Evolutionary conservation across 208 protist genomes (phyloP), one percentile per base, ranked within the genome.

Genomic region (Leptomonas seymouri): DNA sequence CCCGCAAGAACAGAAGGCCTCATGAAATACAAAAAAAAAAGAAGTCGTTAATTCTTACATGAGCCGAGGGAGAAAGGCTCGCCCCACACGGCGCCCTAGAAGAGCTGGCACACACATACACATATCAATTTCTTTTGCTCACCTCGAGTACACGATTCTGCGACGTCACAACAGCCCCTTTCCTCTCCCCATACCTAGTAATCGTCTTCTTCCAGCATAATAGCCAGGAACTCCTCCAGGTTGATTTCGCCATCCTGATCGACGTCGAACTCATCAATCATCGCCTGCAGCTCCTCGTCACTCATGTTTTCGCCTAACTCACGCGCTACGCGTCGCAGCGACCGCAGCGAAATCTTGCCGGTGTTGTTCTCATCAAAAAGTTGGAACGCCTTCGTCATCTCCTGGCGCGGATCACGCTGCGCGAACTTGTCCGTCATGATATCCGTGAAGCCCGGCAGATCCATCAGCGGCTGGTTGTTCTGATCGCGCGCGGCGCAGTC

Each of bases 181-280:
- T 9, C 34, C 34, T 9, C 34, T 9, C 34, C 34, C 7, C 34
- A 12, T 4, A 9, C 4, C 55, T 21, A 96, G 72, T 90, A 96
- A 46, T 98, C 94, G 44, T 98, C 94, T 45, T 96, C 90, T 48
- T 96, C 90, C 25, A 93, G 89, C 97, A 99, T 99, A 57, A 99
- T 99, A 36, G 90, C 87, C 14, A 98, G 74, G 59, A 99, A 99
- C 80, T 99, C 97, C 34, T 97, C 93, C 21, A 95, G 69, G 76
- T 96, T 97, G 64, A 99, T 99, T 78, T 98, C 90, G 1, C 96
- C 96, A 74, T 99, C 98, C 64, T 97, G 84, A 64, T 99, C 96
- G 7, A 74, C 84, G 69, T 99, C 98, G 61, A 98, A 98, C 78
- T 99, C 97, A 60, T 98, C 97, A 71, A 99, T 98, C 97, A 99